A percentile compares a stretch with the other conserved stretches of the same genome.
phyloP scores from a whole-genome alignment of 352 stramenopile species.

The Phytophthora macrochlamydospora region DNA sequence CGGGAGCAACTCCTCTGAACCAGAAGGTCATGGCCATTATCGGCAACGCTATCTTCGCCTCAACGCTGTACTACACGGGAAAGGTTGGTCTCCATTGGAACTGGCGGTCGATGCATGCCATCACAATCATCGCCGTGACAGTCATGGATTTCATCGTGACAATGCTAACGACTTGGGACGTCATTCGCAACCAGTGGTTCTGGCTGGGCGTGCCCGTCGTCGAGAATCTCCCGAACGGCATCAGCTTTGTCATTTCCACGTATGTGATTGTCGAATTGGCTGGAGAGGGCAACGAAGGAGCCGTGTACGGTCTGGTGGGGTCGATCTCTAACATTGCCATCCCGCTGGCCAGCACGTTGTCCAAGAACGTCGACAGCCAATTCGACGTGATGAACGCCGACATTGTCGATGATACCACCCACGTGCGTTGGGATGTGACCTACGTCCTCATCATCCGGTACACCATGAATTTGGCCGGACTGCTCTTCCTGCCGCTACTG shows the following conservation, averaged over 20 bases:
- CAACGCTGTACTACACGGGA: slow-evolving; percentile 33
- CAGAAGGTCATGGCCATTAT: slow-evolving; percentile 41
- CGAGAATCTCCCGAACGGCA: slow-evolving; percentile 39
- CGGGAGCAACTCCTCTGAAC: slow-evolving; percentile 38
- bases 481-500: slow-evolving; percentile 43
- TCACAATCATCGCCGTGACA: slow-evolving; percentile 31
- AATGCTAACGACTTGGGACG: slow-evolving; percentile 41
- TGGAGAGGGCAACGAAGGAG: slow-evolving; percentile 49
- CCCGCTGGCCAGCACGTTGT: slow-evolving; percentile 46
- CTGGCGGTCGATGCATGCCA: slow-evolving; percentile 39
- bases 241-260: slow-evolving; percentile 49
- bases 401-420: slow-evolving; percentile 40
- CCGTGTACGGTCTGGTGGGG: slow-evolving; percentile 46
- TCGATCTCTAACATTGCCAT: slow-evolving; percentile 47
- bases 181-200: slow-evolving; percentile 55
- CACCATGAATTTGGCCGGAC: slow-evolving; percentile 29
- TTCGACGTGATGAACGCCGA: slow-evolving; percentile 52
- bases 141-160: slow-evolving; percentile 38
- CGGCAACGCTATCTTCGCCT: slow-evolving; percentile 38
- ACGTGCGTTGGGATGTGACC: slow-evolving; percentile 46
- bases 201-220: slow-evolving; percentile 43
- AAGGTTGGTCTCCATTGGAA: slow-evolving; percentile 45
- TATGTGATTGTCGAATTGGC: slow-evolving; percentile 55
- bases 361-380: slow-evolving; percentile 42
- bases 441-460: slow-evolving; percentile 49